Percentiles rank a stretch among this genome's conserved stretches.
phyloP scores from a whole-genome alignment of 2,329 filamentous ascomycete genomes.

The Trichophyton equinum region DNA sequence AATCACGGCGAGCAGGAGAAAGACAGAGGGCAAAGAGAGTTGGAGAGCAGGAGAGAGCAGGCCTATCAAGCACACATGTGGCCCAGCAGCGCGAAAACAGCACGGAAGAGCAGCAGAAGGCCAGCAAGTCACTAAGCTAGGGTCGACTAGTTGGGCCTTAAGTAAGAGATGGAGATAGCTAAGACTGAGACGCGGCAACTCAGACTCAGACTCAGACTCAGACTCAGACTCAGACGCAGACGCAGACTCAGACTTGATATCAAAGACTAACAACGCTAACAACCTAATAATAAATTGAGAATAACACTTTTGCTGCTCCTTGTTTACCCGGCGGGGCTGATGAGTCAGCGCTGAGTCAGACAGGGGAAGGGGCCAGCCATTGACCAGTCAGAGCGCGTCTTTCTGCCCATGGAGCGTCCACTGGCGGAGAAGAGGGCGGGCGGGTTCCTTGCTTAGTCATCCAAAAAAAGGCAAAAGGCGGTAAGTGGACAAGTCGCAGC shows the following conservation, averaged over 20 bases:
- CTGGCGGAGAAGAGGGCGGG: not conserved
- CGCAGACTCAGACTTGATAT: too few species aligned
- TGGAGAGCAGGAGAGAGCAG: not conserved
- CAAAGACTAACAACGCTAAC: too few species aligned
- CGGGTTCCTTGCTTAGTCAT: not conserved
- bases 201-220: too few species aligned
- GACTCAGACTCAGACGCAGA: too few species aligned
- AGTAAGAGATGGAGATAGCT: too few species aligned
- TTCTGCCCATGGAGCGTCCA: not conserved
- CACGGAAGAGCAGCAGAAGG: not conserved
- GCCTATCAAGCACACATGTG: constrained; percentile 1
- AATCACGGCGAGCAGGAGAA: not conserved
- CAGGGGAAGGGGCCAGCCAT: not conserved
- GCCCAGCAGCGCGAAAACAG: not conserved
- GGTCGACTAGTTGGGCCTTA: not conserved
- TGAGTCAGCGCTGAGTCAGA: not conserved
- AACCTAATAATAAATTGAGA: not conserved
- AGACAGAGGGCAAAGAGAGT: not conserved
- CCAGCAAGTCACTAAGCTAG: not conserved
- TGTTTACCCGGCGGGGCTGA: not conserved
- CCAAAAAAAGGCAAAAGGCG: too few species aligned
- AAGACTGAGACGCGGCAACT: too few species aligned
- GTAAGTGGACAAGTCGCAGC: not conserved
- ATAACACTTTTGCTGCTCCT: not conserved
- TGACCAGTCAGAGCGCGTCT: not conserved